Percentiles rank a stretch among this genome's conserved stretches.
Conservation (phyloP, 1,284 basidiomycete species). For the Rhodotorula sp. region DNA sequence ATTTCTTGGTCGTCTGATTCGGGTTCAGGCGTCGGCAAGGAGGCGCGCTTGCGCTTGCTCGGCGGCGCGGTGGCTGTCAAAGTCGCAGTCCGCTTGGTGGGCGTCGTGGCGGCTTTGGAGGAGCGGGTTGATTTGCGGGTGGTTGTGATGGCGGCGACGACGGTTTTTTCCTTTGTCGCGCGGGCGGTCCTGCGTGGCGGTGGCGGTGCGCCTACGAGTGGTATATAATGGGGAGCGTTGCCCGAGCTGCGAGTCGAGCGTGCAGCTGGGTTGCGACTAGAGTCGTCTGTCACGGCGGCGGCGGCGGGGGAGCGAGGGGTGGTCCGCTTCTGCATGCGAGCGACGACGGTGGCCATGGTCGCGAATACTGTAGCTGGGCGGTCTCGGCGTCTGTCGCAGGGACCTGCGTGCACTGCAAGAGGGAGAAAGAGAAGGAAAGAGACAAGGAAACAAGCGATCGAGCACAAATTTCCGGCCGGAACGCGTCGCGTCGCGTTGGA, state of each 20-base stretch:
- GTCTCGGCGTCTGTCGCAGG: too few relatives aligned
- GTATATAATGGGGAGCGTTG: conserved; percentile 6
- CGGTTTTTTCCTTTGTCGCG: too few relatives aligned
- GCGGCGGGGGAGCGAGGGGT: background rate
- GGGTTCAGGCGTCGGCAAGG: background rate
- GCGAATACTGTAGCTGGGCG: background rate
- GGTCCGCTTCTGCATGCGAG: background rate
- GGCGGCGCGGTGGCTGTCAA: background rate
- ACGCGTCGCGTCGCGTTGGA: background rate
- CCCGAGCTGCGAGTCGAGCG: conserved; percentile 25
- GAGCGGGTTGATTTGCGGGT: too few relatives aligned
- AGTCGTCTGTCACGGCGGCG: background rate
- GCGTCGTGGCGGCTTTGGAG: too few relatives aligned
- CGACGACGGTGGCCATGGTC: background rate
- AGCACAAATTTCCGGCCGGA: background rate
- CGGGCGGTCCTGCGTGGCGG: too few relatives aligned
- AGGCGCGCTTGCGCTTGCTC: background rate
- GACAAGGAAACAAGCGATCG: too few relatives aligned
- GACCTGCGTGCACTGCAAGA: background rate
- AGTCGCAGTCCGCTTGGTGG: too few relatives aligned
- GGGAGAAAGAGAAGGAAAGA: background rate
- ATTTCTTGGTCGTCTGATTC: background rate
- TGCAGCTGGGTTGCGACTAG: background rate
- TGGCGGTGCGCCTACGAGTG: conserved; percentile 18
- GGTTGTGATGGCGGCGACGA: too few relatives aligned